Evolutionary conservation across 495 filamentous ascomycete genomes (phyloP).

Genomic region (Xylaria grammica): DNA sequence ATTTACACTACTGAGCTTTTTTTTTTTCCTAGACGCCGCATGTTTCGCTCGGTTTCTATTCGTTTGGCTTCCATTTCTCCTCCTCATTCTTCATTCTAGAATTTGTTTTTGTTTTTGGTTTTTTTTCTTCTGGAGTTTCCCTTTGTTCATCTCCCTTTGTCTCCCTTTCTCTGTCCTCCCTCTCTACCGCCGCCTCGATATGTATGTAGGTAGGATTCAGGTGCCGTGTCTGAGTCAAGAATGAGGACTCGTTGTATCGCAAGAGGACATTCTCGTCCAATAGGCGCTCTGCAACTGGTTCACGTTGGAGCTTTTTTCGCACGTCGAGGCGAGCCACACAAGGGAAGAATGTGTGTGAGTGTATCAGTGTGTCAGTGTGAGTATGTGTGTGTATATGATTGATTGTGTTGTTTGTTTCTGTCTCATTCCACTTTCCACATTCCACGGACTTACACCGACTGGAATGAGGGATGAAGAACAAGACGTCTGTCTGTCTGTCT

Average conservation of each 20-base stretch:
- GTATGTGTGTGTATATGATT: not conserved
- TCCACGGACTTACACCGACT: not conserved
- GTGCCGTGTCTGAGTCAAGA: no score
- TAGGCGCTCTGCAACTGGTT: not conserved
- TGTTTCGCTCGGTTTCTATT: not conserved
- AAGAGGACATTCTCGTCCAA: not conserved
- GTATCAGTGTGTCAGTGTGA: no score
- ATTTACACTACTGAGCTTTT: no score
- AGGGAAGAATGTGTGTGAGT: conserved; percentile 9
- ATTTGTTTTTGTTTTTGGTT: not conserved
- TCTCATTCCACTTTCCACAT: conserved; percentile 4
- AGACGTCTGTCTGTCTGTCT: not conserved
- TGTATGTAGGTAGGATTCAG: no score
- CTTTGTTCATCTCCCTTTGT: no score
- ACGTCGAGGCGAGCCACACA: conserved; percentile 9
- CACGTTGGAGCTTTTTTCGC: not conserved
- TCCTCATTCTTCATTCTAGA: not conserved
- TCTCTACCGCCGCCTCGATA: no score
- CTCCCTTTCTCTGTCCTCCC: no score
- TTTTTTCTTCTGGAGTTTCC: not conserved
- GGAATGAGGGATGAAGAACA: not conserved
- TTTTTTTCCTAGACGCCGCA: not conserved
- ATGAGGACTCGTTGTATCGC: no score
- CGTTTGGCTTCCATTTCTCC: not conserved
- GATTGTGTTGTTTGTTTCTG: not conserved